phyloP scores from a whole-genome alignment of 1,284 basidiomycete genomes.

The Boletus austroedulis region DNA sequence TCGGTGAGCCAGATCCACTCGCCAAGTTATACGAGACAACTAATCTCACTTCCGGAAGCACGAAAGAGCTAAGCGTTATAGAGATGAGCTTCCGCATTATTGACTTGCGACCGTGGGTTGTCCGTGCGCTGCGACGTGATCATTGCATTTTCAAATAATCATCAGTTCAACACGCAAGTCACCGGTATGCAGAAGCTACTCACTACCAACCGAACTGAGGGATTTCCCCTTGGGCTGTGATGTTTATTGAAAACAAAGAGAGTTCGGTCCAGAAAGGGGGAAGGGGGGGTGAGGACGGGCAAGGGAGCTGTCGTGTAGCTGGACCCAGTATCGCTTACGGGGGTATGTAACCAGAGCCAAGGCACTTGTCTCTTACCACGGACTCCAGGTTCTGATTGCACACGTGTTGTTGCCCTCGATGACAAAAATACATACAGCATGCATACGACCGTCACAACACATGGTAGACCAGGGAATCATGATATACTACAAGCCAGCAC shows the following conservation, averaged over 20 bases:
- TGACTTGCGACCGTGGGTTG: neutral
- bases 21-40: neutral
- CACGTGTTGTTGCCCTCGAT: too few species aligned
- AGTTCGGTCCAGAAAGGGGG: neutral
- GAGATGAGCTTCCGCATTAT: neutral
- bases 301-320: neutral
- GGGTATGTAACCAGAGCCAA: too few species aligned
- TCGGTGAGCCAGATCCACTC: neutral
- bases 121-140: too few species aligned
- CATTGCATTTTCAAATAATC: neutral
- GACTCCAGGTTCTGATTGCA: too few species aligned
- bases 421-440: too few species aligned
- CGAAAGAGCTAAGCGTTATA: too few species aligned
- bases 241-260: neutral
- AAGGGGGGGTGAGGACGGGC: neutral
- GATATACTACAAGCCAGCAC: neutral
- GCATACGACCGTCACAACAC: too few species aligned
- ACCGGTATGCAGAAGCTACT: neutral
- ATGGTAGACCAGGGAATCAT: too few species aligned
- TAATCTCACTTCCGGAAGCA: neutral
- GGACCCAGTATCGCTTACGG: too few species aligned
- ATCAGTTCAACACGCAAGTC: neutral
- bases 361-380: too few species aligned
- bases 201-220: neutral
- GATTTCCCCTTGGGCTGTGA: neutral